These are phyloP conservation scores for Arabis alpina DNA, from an alignment of 345 rosid genomes.

Conservation along the genomic window DNA sequence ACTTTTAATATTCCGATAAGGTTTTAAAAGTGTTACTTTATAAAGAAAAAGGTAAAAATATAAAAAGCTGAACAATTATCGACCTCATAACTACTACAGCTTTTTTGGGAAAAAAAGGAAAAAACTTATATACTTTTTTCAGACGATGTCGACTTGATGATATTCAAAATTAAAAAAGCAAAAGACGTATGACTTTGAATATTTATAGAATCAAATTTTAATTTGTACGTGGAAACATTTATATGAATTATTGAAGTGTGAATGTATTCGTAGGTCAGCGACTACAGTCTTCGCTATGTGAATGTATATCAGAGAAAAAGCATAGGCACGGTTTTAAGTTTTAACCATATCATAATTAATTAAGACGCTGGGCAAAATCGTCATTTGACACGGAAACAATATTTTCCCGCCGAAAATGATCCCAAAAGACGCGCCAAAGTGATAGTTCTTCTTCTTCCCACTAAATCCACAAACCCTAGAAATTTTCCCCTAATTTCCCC, in stretches of 20 bases:
- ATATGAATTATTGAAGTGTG: constrained; percentile 28
- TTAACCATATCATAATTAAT: not conserved
- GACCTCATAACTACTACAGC: constrained; percentile 23
- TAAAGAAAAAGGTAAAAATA: constrained; percentile 17
- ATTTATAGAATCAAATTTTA: not conserved
- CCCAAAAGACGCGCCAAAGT: constrained; percentile 36
- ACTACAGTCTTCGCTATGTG: constrained; percentile 23
- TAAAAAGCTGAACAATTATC: constrained; percentile 10
- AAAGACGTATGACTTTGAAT: constrained; percentile 25
- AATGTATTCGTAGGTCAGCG: constrained; percentile 30
- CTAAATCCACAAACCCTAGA: constrained; percentile 27
- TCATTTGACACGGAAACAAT: constrained; percentile 8
- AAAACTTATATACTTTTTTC: not conserved
- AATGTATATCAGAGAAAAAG: not conserved
- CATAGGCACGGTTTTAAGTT: not conserved
- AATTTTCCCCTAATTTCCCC: constrained; percentile 12
- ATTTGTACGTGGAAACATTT: constrained; percentile 1
- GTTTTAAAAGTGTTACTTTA: constrained; percentile 13
- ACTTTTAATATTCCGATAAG: constrained; percentile 29
- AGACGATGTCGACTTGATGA: constrained; percentile 26
- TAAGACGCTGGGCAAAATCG: constrained; percentile 27
- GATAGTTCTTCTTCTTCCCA: constrained; percentile 5
- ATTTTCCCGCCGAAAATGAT: constrained; percentile 36
- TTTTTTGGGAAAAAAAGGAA: too few relatives aligned
- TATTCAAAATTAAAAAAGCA: constrained; percentile 24